phyloP scores from a whole-genome alignment of 371 early-diverging fungal genomes.

The Actinomucor elegans region DNA sequence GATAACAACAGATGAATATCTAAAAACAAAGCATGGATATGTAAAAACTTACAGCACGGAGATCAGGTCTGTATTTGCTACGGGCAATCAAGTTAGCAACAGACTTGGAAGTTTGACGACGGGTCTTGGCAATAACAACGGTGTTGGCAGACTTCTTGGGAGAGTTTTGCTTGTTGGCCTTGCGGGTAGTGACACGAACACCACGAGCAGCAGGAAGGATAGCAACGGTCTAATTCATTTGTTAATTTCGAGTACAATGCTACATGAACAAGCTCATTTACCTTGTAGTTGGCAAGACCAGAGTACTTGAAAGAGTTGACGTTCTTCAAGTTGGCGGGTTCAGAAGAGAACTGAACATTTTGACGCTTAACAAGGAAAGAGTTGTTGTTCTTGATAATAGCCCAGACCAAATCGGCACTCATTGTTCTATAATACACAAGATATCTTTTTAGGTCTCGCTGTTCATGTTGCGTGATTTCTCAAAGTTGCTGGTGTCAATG shows the following conservation, averaged over 20 bases:
- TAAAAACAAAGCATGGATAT: not conserved
- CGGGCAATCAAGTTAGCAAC: conserved; percentile 70
- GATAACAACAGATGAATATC: not conserved
- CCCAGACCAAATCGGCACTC: conserved; percentile 81
- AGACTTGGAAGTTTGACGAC: conserved; percentile 70
- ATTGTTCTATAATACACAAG: conserved; percentile 36
- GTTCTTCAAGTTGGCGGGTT: conserved; percentile 85
- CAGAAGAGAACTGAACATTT: conserved; percentile 79
- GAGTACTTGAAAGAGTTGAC: conserved; percentile 87
- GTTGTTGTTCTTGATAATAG: conserved; percentile 82
- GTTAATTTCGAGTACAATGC: not conserved
- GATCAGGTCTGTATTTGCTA: conserved; percentile 76
- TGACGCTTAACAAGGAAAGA: conserved; percentile 88
- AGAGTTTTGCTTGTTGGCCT: conserved; percentile 58
- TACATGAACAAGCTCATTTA: conserved; percentile 19
- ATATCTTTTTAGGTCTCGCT: not conserved
- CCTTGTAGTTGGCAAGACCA: conserved; percentile 79
- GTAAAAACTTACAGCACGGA: conserved; percentile 59
- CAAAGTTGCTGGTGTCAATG: no score
- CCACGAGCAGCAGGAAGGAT: conserved; percentile 66
- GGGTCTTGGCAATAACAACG: conserved; percentile 63
- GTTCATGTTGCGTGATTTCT: not conserved
- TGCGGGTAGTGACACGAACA: conserved; percentile 64
- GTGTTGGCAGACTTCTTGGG: conserved; percentile 57
- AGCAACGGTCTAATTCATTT: conserved; percentile 56